Conservation (phyloP, 176 grass and related monocot species). For the Hsuehochloa calcarea region DNA sequence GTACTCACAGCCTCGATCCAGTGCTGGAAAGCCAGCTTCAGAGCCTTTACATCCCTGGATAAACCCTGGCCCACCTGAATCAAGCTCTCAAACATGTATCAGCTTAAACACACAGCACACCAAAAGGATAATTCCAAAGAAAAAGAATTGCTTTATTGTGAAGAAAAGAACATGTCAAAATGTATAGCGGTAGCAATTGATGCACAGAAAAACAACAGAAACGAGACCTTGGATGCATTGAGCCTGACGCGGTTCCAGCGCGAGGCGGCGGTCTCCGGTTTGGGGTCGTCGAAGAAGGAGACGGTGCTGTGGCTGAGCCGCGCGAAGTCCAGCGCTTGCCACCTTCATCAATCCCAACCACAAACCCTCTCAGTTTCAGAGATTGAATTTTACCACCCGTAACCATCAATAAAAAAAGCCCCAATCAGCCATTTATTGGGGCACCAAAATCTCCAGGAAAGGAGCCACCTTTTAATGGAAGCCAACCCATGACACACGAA, state of each 20-base stretch:
- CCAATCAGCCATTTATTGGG: background rate
- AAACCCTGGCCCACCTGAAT: conserved; percentile 81
- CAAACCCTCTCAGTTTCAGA: background rate
- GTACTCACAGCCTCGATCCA: conserved; percentile 96
- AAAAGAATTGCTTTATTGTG: background rate
- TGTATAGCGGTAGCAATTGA: background rate
- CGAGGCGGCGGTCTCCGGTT: conserved; percentile 69
- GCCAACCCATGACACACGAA: background rate
- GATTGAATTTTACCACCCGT: background rate
- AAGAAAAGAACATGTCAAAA: too few relatives aligned
- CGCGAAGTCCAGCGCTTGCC: conserved; percentile 76
- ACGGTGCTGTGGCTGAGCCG: conserved; percentile 69
- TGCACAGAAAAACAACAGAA: background rate
- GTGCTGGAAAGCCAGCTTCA: conserved; percentile 91
- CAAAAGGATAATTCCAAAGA: background rate
- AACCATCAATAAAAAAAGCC: background rate
- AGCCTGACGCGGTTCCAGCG: conserved; percentile 80
- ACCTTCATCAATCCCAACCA: conserved; percentile 47
- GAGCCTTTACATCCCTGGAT: conserved; percentile 61
- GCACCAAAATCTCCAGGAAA: background rate
- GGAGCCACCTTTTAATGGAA: background rate
- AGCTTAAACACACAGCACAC: background rate
- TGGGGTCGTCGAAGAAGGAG: conserved; percentile 70
- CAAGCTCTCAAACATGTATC: background rate
- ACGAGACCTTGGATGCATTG: conserved; percentile 78